Evolutionary conservation across 2,329 filamentous ascomycete genomes (phyloP), one percentile per base, ranked within the genome.

Genomic region (Ophiocordyceps sinensis): DNA sequence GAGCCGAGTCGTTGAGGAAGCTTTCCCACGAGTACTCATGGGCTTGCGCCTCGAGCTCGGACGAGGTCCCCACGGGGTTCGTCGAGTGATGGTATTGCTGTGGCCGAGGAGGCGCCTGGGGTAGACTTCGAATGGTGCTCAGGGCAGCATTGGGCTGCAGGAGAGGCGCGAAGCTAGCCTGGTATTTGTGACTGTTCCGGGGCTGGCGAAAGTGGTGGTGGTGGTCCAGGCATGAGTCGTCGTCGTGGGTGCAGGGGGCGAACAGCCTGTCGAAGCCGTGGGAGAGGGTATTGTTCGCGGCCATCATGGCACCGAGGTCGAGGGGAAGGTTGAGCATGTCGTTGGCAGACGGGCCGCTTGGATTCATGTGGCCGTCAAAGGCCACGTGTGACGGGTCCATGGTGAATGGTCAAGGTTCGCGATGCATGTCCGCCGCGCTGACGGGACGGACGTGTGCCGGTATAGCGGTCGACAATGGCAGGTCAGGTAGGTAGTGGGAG

Each of bases 201-300:
- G 43, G 28, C 26, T 46, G 42, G 39, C 43, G 39, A 39, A 42
- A 49, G 31, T 48, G 45, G 30, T 41, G 39, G 9, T 42, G 44
- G 23, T 44, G 36, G 39, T 56, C 55, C 23, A 60, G 51, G 45
- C 58, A 61, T 23, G 53, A 52, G 38, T 61, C 56, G 30, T 55
- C 52, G 39, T 61, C 52, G 39, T 61, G 58, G 37, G 52, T 45
- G 43, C 53, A 54, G 12, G 47, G 49, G 6, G 50, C 50, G 26
- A 55, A 51, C 10, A 49, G 43, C 23, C 23, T 26, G 31, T 51
- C 52, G 12, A 59, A 44, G 14, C 48, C 52, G 14, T 52, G 46
- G 14, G 51, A 49, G 28, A 56, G 34, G 14, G 48, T 48, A 21
- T 48, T 43, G 29, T 54, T 51, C 35, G 50, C 38, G 19, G 48